These are phyloP conservation scores for Carex littledalei DNA, from an alignment of 176 grass and related monocot genomes.

Conservation along the genomic window DNA sequence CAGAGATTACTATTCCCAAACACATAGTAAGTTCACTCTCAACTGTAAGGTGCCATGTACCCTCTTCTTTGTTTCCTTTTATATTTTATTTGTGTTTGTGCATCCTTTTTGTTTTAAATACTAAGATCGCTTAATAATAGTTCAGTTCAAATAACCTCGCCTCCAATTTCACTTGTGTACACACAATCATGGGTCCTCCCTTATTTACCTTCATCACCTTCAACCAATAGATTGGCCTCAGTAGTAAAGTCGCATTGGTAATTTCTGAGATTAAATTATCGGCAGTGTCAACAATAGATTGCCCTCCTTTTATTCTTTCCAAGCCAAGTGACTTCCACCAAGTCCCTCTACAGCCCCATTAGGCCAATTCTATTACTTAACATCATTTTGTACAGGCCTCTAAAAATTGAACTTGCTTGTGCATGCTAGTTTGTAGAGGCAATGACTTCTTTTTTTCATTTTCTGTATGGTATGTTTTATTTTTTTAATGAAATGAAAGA, in stretches of 20 bases:
- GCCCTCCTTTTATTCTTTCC: background rate
- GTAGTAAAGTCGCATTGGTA: background rate
- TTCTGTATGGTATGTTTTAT: background rate
- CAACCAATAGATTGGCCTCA: background rate
- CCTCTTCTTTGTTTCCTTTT: background rate
- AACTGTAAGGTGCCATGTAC: background rate
- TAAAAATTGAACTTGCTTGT: background rate
- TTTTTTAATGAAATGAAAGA: conserved; percentile 1
- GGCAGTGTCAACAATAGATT: background rate
- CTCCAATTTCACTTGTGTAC: background rate
- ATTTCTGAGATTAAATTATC: background rate
- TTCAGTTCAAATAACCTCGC: background rate
- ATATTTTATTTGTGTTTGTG: background rate
- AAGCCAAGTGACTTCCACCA: background rate
- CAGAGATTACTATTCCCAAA: conserved; percentile 10
- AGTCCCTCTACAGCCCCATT: background rate
- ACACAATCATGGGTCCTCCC: background rate
- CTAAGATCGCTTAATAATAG: background rate
- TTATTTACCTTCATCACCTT: background rate
- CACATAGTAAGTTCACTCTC: conserved; percentile 22
- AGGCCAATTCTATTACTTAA: background rate
- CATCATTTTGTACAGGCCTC: background rate
- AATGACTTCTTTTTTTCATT: conserved; percentile 19
- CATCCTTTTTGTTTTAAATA: background rate
- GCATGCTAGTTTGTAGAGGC: background rate